Evolutionary conservation across 805 yeast genomes (phyloP), one percentile per base, ranked within the genome.

Genomic region (Yamadazyma olivae): DNA sequence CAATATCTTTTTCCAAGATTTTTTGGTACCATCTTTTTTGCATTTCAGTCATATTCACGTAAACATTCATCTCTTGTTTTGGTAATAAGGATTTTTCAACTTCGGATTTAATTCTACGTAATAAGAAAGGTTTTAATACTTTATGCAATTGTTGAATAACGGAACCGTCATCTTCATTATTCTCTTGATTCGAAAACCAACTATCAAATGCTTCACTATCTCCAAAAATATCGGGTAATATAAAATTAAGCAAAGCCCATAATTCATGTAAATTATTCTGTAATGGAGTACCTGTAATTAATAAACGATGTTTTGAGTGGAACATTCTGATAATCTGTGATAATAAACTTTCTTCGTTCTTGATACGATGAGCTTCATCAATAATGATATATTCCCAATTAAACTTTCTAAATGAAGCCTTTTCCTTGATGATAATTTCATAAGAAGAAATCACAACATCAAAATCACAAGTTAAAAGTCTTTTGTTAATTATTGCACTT

Each of bases 311-410:
- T 32, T 71, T 75, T 1, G 88, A 80, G 44, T 81, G 78, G 52
- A 83, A 82, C 63, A 81, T 70, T 50, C 93, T 67, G 32, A 83
- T 77, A 35, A 83, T 84, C 51, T 83, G 91, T 0, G 89, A 81
- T 30, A 83, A 59, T 56, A 81, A 59, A 2, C 83, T 74, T 50
- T 81, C 84, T 50, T 84, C 93, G 54, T 84, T 84, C 50, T 84
- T 84, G 46, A 84, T 79, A 62, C 93, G 69, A 55, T 84, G 95
- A 3, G 91, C 93, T 59, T 84, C 95, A 58, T 84, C 95, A 43
- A 84, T 81, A 15, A 83, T 69, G 33, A 84, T 79, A 53, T 84
- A 84, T 51, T 81, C 78, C 91, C 93, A 84, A 40, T 70, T 72
- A 46, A 84, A 75, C 52, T 83, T 84, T 39, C 59, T 71, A 50